Evolutionary conservation across 805 yeast genomes (phyloP), one percentile per base, ranked within the genome.

Genomic region (Citeromyces nyonsensis): DNA sequence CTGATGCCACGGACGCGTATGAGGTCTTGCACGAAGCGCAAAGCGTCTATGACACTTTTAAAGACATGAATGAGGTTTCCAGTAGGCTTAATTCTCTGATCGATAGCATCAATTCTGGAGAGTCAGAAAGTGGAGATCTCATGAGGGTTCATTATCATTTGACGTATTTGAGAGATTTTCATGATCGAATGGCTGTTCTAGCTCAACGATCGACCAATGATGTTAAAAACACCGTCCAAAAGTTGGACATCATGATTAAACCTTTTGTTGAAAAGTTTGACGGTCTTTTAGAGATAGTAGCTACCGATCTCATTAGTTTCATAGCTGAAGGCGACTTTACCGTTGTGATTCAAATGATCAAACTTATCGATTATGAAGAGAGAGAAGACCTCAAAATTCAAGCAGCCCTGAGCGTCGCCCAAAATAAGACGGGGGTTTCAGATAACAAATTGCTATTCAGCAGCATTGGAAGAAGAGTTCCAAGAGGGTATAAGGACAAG

Each of bases 341-440:
- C 24, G 57, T 85, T 40, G 73, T 82, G 1, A 73, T 75, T 25
- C 71, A 86, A 33, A 49, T 80, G 30, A 73, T 84, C 28, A 80
- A 83, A 40, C 69, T 91, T 11, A 61, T 91, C 28, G 93, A 85
- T 40, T 63, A 59, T 40, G 98, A 91, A 51, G 82, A 79, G 40
- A 60, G 66, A 20, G 84, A 82, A 45, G 98, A 91, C 45, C 51
- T 73, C 38, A 73, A 75, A 33, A 35, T 42, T 9, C 28, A 39
- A 3, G 43, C 44, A 12, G 14, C 24, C 3, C 24, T 36, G 5
- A 38, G 42, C 26, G 28, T 30, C 14, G 26, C 29, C 6, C 26
- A 33, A 6, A 40, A 35, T n/a, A 36, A 34, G 3, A 32, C 34
- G 7, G 34, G 34, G n/a, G 30, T 36, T 9, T 35, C 18, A 7